Conservation (phyloP, 768 basidiomycete genomes). For the Cantharellus anzutake region DNA sequence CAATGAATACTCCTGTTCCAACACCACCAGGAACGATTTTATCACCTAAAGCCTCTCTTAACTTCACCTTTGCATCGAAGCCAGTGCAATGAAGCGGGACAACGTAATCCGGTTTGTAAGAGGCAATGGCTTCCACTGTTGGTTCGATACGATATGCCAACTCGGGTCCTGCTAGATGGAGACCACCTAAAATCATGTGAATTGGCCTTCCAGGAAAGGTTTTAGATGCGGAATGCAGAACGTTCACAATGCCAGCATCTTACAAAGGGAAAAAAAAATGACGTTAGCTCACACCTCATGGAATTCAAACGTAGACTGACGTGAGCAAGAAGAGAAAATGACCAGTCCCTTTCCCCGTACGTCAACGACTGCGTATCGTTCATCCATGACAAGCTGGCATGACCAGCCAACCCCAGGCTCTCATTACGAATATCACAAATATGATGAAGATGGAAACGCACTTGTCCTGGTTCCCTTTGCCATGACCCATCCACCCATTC, state of each 20-base stretch:
- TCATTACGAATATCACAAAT: not conserved
- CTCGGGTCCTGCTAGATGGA: slow-evolving; percentile 65
- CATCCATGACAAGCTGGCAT: slow-evolving; percentile 57
- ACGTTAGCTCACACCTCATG: not conserved
- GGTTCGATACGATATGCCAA: slow-evolving; percentile 39
- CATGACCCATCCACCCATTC: slow-evolving; percentile 29
- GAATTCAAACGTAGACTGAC: slow-evolving; percentile 15
- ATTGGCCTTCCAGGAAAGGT: slow-evolving; percentile 42
- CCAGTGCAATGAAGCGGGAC: slow-evolving; percentile 79
- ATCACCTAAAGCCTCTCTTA: slow-evolving; percentile 50
- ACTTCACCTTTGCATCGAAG: slow-evolving; percentile 51
- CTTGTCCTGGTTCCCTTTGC: slow-evolving; percentile 6
- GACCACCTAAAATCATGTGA: slow-evolving; percentile 66
- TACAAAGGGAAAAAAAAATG: slow-evolving; percentile 21
- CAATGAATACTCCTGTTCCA: slow-evolving; percentile 42
- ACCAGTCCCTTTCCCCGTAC: slow-evolving; percentile 67
- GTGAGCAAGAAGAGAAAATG: slow-evolving; percentile 54
- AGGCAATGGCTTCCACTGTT: slow-evolving; percentile 52
- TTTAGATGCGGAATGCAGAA: slow-evolving; percentile 46
- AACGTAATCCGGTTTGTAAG: slow-evolving; percentile 46
- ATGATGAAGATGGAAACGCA: not conserved
- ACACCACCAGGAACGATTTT: slow-evolving; percentile 63
- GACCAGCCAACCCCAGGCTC: not conserved
- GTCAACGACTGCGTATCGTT: slow-evolving; percentile 59
- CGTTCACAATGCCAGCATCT: slow-evolving; percentile 71